These are phyloP conservation scores for Lichtheimia hyalospora DNA, from an alignment of 371 early-diverging fungal species.

Conservation along the genomic window DNA sequence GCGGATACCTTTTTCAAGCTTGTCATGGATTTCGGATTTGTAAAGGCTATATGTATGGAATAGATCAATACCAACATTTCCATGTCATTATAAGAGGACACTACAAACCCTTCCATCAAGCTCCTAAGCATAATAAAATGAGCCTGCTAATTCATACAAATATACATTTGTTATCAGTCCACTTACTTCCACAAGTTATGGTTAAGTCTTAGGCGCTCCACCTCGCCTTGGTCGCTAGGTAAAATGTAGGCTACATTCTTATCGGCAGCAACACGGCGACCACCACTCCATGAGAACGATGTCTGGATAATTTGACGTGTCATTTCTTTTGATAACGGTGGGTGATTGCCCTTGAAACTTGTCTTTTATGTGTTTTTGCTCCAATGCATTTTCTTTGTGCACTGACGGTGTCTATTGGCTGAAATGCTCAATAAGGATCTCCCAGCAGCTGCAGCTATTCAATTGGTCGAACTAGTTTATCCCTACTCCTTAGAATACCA, in stretches of 20 bases:
- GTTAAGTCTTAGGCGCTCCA: constrained; percentile 35
- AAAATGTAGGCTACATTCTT: constrained; percentile 38
- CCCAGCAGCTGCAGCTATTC: no score
- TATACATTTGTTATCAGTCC: neutral
- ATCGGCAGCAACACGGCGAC: constrained; percentile 29
- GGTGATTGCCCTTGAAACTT: no score
- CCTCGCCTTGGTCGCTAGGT: constrained; percentile 43
- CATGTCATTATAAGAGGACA: neutral
- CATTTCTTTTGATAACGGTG: neutral
- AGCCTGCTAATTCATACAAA: neutral
- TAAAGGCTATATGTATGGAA: constrained; percentile 18
- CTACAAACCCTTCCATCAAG: constrained; percentile 9
- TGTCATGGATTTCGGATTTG: constrained; percentile 41
- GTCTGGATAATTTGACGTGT: neutral
- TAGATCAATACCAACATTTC: neutral
- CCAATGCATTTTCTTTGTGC: no score
- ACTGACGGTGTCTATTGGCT: no score
- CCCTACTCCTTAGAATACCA: no score
- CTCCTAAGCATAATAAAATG: neutral
- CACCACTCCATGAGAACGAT: constrained; percentile 22
- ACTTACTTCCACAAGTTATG: constrained; percentile 41
- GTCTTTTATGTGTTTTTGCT: no score
- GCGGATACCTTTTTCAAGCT: constrained; percentile 31
- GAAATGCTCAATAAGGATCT: no score
- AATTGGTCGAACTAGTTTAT: no score